These are phyloP conservation scores for Lepidium africanum DNA, from an alignment of 345 rosid genomes.

Conservation along the genomic window DNA sequence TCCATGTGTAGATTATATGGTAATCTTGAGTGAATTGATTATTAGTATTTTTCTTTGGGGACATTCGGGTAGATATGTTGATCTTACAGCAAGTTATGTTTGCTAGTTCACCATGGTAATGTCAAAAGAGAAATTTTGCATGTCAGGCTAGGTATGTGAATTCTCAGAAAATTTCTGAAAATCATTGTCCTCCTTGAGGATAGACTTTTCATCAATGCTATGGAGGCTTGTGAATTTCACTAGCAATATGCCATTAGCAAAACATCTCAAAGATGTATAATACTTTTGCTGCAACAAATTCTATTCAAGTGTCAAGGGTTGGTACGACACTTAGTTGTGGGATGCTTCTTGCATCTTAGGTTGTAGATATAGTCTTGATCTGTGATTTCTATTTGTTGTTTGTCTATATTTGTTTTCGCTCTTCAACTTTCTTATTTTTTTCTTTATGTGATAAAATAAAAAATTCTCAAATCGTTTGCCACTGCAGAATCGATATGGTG, in stretches of 20 bases:
- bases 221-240: not conserved
- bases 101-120: not conserved
- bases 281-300: not conserved
- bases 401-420: not conserved
- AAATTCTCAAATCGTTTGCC: not conserved
- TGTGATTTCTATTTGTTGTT: constrained; percentile 3
- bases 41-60: not conserved
- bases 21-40: not conserved
- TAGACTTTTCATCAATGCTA: not conserved
- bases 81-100: not conserved
- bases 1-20: not conserved
- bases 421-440: not conserved
- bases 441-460: not conserved
- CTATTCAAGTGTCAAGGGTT: not conserved
- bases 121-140: not conserved
- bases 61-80: not conserved
- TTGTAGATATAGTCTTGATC: not conserved
- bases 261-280: not conserved
- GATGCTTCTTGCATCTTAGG: constrained; percentile 1
- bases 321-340: not conserved
- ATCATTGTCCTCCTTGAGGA: not conserved
- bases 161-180: not conserved
- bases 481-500: constrained; percentile 49
- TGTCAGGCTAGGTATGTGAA: not conserved
- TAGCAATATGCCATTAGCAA: not conserved